Percentiles rank a stretch among this genome's conserved stretches.
These are phyloP conservation scores for Populus hybrid DNA, from an alignment of 441 rosid genomes.

Conservation along the genomic window DNA sequence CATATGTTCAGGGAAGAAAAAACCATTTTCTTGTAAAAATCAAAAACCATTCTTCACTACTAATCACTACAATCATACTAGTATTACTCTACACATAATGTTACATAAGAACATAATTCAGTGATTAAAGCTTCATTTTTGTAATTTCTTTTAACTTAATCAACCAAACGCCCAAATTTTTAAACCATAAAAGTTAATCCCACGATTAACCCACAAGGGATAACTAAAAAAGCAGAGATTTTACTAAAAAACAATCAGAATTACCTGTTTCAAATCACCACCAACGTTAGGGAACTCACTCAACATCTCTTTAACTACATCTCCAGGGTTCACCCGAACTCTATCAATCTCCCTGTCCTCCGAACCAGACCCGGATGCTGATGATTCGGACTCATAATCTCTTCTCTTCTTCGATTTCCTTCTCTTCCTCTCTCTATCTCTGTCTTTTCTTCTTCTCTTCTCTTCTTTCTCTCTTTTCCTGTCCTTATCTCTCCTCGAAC, in stretches of 20 bases:
- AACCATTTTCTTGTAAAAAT: too few species aligned
- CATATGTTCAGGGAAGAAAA: neutral
- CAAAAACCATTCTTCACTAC: neutral
- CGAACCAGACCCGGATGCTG: slow-evolving; percentile 31
- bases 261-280: slow-evolving; percentile 72
- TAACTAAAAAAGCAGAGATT: neutral
- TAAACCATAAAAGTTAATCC: neutral
- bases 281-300: slow-evolving; percentile 65
- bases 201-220: neutral
- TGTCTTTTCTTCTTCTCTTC: slow-evolving; percentile 25
- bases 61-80: neutral
- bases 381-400: slow-evolving; percentile 38
- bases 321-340: slow-evolving; percentile 31
- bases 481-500: slow-evolving; percentile 55
- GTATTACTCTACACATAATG: neutral
- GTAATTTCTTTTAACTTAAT: too few species aligned
- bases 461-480: slow-evolving; percentile 40
- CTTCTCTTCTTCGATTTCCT: slow-evolving; percentile 13
- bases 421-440: slow-evolving; percentile 35
- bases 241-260: neutral
- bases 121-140: neutral
- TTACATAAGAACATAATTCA: neutral
- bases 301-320: slow-evolving; percentile 32
- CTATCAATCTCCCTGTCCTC: slow-evolving; percentile 23
- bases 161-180: neutral